Evolutionary conservation across 2,329 filamentous ascomycete genomes (phyloP).

Genomic region (Aphanocladium album): DNA sequence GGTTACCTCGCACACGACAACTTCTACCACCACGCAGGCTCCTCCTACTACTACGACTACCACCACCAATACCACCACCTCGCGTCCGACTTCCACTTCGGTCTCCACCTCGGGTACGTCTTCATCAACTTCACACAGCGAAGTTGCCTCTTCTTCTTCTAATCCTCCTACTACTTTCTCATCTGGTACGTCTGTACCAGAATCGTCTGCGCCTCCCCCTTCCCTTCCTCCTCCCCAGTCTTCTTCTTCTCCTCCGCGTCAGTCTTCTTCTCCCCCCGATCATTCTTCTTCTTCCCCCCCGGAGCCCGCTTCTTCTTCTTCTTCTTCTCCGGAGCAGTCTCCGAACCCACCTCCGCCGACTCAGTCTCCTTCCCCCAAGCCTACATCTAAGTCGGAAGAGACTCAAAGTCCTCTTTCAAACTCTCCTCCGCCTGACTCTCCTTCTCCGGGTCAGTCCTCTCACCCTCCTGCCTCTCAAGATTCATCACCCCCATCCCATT

Average conservation of each 20-base stretch:
- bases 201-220: slow-evolving; percentile 18
- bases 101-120: slow-evolving; percentile 22
- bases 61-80: slow-evolving; percentile 14
- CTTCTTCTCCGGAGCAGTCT: slow-evolving; percentile 17
- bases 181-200: slow-evolving; percentile 27
- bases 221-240: slow-evolving; percentile 27
- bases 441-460: slow-evolving; percentile 21
- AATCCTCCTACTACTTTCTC: slow-evolving; percentile 19
- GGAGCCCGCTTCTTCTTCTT: too few relatives aligned
- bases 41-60: not conserved
- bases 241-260: slow-evolving; percentile 17
- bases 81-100: slow-evolving; percentile 8
- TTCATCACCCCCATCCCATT: not conserved
- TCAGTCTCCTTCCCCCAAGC: too few relatives aligned
- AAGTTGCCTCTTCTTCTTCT: slow-evolving; percentile 16
- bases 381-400: too few relatives aligned
- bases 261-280: slow-evolving; percentile 15
- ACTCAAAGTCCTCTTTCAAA: slow-evolving; percentile 17
- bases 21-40: not conserved
- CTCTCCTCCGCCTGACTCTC: slow-evolving; percentile 23
- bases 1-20: not conserved
- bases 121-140: slow-evolving; percentile 26
- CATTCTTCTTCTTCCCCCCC: too few relatives aligned
- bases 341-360: not conserved
- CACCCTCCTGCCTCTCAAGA: slow-evolving; percentile 14